A percentile compares a stretch with the other conserved stretches of the same genome.
Conservation (phyloP, 257 asterid species). For the Ballota nigra region DNA sequence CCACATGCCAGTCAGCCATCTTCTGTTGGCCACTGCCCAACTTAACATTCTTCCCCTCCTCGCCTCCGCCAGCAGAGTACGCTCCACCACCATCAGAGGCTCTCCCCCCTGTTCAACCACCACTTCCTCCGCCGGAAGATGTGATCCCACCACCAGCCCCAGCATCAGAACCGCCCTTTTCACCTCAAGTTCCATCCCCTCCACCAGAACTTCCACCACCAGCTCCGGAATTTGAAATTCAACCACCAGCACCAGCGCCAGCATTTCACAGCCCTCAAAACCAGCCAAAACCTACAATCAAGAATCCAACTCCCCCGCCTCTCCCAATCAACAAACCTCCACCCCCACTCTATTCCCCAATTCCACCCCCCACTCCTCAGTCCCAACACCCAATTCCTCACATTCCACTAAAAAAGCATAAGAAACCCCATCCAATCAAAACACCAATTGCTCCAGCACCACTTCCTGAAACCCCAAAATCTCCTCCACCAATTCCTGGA, state of each 20-base stretch:
- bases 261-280: conserved; percentile 5
- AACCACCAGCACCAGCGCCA: conserved; percentile 18
- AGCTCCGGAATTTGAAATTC: not conserved
- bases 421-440: not conserved
- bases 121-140: conserved; percentile 13
- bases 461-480: not conserved
- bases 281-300: conserved; percentile 3
- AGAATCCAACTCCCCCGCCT: conserved; percentile 21
- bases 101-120: conserved; percentile 17
- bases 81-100: conserved; percentile 16
- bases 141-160: conserved; percentile 17
- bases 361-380: conserved; percentile 19
- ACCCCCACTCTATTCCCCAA: conserved; percentile 15
- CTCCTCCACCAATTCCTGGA: conserved; percentile 21
- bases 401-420: conserved; percentile 13
- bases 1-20: conserved; percentile 45
- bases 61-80: conserved; percentile 20
- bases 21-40: conserved; percentile 40
- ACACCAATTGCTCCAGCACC: conserved; percentile 9
- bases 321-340: not conserved
- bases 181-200: conserved; percentile 7
- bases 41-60: conserved; percentile 24
- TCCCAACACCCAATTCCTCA: not conserved
- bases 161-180: not conserved
- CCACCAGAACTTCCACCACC: conserved; percentile 25